A percentile compares a stretch with the other conserved stretches of the same genome.
phyloP scores from a whole-genome alignment of 2,329 filamentous ascomycete genomes.

The Curvularia hawaiiensis region DNA sequence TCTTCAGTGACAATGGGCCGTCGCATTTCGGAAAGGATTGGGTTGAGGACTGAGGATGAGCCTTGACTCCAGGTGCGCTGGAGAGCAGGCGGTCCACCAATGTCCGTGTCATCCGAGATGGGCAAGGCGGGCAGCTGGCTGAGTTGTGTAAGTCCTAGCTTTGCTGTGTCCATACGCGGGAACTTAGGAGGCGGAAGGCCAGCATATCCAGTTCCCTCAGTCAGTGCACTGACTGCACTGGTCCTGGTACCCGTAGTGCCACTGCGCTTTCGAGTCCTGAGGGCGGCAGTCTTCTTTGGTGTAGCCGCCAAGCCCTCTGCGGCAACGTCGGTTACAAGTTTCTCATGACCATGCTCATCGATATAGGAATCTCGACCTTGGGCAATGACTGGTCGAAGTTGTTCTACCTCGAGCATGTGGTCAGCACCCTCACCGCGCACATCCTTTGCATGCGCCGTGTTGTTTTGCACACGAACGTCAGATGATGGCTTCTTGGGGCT shows the following conservation, averaged over 20 bases:
- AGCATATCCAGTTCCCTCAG: constrained; percentile 54
- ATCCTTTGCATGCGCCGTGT: constrained; percentile 71
- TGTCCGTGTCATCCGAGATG: constrained; percentile 77
- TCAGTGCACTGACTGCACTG: constrained; percentile 38
- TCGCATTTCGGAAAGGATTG: constrained; percentile 68
- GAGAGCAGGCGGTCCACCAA: constrained; percentile 70
- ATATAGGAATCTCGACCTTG: constrained; percentile 74
- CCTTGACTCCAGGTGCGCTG: constrained; percentile 58
- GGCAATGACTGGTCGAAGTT: constrained; percentile 62
- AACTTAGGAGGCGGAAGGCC: constrained; percentile 65
- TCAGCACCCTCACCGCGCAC: constrained; percentile 80
- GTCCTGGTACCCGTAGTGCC: constrained; percentile 40
- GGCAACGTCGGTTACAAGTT: constrained; percentile 68
- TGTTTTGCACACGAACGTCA: constrained; percentile 65
- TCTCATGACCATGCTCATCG: constrained; percentile 68
- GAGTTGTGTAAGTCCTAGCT: constrained; percentile 69
- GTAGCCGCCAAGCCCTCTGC: constrained; percentile 59
- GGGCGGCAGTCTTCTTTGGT: constrained; percentile 55
- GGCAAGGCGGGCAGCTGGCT: constrained; percentile 75
- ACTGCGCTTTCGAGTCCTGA: constrained; percentile 36
- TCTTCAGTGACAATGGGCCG: constrained; percentile 79
- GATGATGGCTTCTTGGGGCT: constrained; percentile 59
- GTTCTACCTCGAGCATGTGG: constrained; percentile 63
- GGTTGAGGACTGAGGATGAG: constrained; percentile 55
- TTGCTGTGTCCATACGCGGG: constrained; percentile 66